Conservation (phyloP, 192 early-diverging fungal genomes). For the Coemansia aciculifera region DNA sequence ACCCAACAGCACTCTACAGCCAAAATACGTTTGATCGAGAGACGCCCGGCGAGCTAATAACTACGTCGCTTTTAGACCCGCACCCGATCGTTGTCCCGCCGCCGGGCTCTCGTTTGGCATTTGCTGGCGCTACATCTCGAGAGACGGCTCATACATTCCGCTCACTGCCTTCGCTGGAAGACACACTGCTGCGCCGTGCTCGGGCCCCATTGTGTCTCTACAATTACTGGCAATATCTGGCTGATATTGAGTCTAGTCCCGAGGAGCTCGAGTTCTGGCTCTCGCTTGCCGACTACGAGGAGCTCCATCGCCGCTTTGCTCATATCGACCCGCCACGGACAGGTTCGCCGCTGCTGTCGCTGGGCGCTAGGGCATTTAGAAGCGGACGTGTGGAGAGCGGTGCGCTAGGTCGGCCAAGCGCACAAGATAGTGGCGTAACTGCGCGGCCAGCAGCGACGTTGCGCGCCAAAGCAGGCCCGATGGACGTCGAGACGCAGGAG, state of each 20-base stretch:
- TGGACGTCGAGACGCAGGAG: slow-evolving; percentile 32
- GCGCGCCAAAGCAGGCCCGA: neutral
- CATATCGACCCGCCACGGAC: slow-evolving; percentile 18
- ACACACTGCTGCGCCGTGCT: slow-evolving; percentile 67
- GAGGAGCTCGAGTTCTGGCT: slow-evolving; percentile 79
- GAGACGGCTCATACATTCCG: slow-evolving; percentile 36
- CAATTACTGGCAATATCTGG: slow-evolving; percentile 74
- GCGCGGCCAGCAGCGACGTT: slow-evolving; percentile 10
- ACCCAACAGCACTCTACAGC: neutral
- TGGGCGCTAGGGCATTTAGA: slow-evolving; percentile 12
- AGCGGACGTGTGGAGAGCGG: slow-evolving; percentile 48
- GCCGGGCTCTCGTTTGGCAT: slow-evolving; percentile 49
- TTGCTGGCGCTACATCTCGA: slow-evolving; percentile 40
- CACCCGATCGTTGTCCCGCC: slow-evolving; percentile 50
- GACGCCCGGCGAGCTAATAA: slow-evolving; percentile 9
- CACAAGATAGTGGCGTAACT: slow-evolving; percentile 11
- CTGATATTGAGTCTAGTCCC: slow-evolving; percentile 63
- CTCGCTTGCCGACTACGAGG: slow-evolving; percentile 71
- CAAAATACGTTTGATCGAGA: slow-evolving; percentile 13
- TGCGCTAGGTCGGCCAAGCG: slow-evolving; percentile 22
- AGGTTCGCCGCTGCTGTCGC: neutral
- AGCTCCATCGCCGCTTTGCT: slow-evolving; percentile 62
- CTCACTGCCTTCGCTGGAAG: slow-evolving; percentile 66
- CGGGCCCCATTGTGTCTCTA: slow-evolving; percentile 73
- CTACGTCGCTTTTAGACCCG: slow-evolving; percentile 48